These are phyloP conservation scores for Gracilaria caudata DNA, from an alignment of 23 red algal species.

Conservation along the genomic window DNA sequence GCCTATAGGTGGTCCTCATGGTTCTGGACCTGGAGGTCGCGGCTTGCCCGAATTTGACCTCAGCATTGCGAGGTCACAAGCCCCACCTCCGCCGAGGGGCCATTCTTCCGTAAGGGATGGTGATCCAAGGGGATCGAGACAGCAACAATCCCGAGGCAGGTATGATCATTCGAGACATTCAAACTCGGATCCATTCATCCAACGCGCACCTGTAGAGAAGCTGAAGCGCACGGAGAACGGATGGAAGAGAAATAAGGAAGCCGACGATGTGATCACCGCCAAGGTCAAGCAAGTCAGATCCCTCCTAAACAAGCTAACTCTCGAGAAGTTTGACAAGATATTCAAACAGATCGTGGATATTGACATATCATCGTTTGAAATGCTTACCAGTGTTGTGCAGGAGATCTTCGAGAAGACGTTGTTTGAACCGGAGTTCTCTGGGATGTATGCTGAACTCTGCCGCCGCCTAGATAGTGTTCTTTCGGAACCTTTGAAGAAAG, in stretches of 20 bases:
- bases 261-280: slow-evolving; percentile 75
- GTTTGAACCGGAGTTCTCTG: slow-evolving; percentile 88
- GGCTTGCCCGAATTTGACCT: slow-evolving; percentile 45
- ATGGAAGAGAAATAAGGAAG: slow-evolving; percentile 82
- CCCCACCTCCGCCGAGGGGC: slow-evolving; percentile 6
- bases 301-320: slow-evolving; percentile 96
- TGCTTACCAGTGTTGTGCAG: slow-evolving; percentile 81
- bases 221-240: slow-evolving; percentile 83
- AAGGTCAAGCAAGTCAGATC: slow-evolving; percentile 86
- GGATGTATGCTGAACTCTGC: slow-evolving; percentile 99
- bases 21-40: slow-evolving; percentile 24
- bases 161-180: slow-evolving; percentile 36
- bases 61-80: slow-evolving; percentile 24
- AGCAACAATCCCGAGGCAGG: neutral
- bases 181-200: slow-evolving; percentile 51
- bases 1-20: slow-evolving; percentile 7
- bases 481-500: slow-evolving; percentile 35
- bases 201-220: slow-evolving; percentile 52
- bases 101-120: slow-evolving; percentile 6
- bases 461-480: slow-evolving; percentile 60
- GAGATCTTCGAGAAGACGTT: slow-evolving; percentile 98
- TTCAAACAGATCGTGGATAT: slow-evolving; percentile 90
- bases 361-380: slow-evolving; percentile 67
- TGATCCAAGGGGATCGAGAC: slow-evolving; percentile 61
- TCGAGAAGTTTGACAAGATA: slow-evolving; percentile 98